Evolutionary conservation across 345 rosid species (phyloP).

Genomic region (Brassica incana): DNA sequence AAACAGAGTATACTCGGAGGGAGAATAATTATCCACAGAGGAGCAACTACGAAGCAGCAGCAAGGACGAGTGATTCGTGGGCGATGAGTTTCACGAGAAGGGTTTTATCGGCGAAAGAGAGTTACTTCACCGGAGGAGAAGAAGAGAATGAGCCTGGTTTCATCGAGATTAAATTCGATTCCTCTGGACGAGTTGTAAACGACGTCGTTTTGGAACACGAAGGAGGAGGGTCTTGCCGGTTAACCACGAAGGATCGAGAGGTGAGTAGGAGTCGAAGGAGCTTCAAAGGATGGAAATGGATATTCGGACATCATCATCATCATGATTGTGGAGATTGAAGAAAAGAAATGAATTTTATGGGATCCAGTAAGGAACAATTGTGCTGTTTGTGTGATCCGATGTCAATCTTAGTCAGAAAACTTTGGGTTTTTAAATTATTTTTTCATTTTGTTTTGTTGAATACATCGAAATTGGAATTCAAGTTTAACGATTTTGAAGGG

Average conservation of each 20-base stretch:
- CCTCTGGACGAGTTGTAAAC: conserved; percentile 48
- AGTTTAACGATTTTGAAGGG: not conserved
- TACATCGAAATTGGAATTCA: not conserved
- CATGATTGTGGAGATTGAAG: not conserved
- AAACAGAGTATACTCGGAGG: conserved; percentile 47
- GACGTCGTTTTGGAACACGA: conserved; percentile 39
- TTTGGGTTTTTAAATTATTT: too few relatives aligned
- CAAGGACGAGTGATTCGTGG: conserved; percentile 39
- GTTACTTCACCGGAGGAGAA: conserved; percentile 55
- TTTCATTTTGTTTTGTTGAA: conserved; percentile 12
- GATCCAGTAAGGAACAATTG: not conserved
- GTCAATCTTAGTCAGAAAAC: not conserved
- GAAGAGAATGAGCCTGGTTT: conserved; percentile 67
- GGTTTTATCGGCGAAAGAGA: conserved; percentile 71
- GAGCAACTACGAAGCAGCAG: conserved; percentile 54
- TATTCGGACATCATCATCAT: conserved; percentile 54
- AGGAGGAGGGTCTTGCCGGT: conserved; percentile 65
- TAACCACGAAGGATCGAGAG: conserved; percentile 61
- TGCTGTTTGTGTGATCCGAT: not conserved
- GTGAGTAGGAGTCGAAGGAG: conserved; percentile 73
- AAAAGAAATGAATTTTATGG: too few relatives aligned
- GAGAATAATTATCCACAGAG: conserved; percentile 29
- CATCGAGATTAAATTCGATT: conserved; percentile 85
- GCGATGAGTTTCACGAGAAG: conserved; percentile 50
- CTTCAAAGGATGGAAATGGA: conserved; percentile 95